Evolutionary conservation across 2,329 filamentous ascomycete species (phyloP).

Genomic region (Aspergillus fijiensis): DNA sequence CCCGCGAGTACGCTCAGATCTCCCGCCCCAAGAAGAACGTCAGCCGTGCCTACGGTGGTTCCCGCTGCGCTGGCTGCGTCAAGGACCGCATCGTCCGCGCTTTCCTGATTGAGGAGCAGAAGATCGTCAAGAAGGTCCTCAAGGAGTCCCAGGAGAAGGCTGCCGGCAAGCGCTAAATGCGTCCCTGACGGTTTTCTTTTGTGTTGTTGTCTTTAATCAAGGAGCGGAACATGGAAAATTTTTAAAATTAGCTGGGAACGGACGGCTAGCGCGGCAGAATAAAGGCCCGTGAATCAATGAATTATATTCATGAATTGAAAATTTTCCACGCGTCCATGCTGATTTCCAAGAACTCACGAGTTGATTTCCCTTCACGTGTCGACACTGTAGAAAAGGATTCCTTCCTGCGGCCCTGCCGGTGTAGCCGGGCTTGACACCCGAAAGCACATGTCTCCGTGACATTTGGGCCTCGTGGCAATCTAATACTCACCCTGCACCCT

Average conservation of each 20-base stretch:
- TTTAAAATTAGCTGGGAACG: slow-evolving; percentile 34
- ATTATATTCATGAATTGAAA: slow-evolving; percentile 30
- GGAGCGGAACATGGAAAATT: slow-evolving; percentile 37
- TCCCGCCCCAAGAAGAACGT: slow-evolving; percentile 99
- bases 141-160: slow-evolving; percentile 87
- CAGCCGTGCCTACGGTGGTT: slow-evolving; percentile 96
- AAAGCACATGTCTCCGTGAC: too few species aligned
- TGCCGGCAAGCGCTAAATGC: slow-evolving; percentile 46
- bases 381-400: not conserved
- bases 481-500: too few species aligned
- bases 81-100: slow-evolving; percentile 96
- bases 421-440: too few species aligned
- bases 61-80: slow-evolving; percentile 97
- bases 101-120: slow-evolving; percentile 99
- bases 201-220: slow-evolving; percentile 24
- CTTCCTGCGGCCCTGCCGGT: too few species aligned
- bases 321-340: not conserved
- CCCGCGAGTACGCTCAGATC: slow-evolving; percentile 95
- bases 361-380: not conserved
- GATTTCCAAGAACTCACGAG: too few species aligned
- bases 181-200: slow-evolving; percentile 36
- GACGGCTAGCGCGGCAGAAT: slow-evolving; percentile 30
- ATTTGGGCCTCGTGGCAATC: too few species aligned
- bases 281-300: slow-evolving; percentile 32
- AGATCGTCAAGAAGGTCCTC: slow-evolving; percentile 99